Percentiles rank a stretch among this genome's conserved stretches.
These are phyloP conservation scores for Diaporthe citri DNA, from an alignment of 2,329 filamentous ascomycete genomes.

Conservation along the genomic window DNA sequence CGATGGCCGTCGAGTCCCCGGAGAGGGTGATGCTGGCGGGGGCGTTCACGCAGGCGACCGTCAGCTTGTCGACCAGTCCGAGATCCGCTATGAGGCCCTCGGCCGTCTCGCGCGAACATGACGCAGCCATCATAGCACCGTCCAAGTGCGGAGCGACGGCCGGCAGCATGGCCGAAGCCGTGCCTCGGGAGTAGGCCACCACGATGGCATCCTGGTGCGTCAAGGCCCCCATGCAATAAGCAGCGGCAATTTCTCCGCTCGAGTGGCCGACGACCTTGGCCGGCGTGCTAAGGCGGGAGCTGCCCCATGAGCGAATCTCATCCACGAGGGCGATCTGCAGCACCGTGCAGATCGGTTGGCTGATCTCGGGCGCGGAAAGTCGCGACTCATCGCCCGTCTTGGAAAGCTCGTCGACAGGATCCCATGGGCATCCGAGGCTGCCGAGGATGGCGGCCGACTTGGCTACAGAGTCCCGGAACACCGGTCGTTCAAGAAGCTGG, in stretches of 20 bases:
- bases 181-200: slow-evolving; percentile 37
- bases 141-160: slow-evolving; percentile 31
- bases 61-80: slow-evolving; percentile 8
- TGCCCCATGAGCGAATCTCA: slow-evolving; percentile 42
- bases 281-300: neutral
- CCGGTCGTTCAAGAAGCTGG: slow-evolving; percentile 43
- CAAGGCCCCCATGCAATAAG: slow-evolving; percentile 38
- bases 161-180: slow-evolving; percentile 30
- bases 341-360: slow-evolving; percentile 51
- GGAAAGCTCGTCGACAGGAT: slow-evolving; percentile 35
- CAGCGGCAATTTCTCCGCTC: slow-evolving; percentile 40
- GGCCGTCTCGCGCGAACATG: slow-evolving; percentile 32
- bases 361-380: slow-evolving; percentile 47
- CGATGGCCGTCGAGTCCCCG: slow-evolving; percentile 43
- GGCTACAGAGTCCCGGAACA: slow-evolving; percentile 34
- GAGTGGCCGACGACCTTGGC: slow-evolving; percentile 50
- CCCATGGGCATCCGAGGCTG: slow-evolving; percentile 36
- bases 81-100: slow-evolving; percentile 24
- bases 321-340: slow-evolving; percentile 49
- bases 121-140: slow-evolving; percentile 36
- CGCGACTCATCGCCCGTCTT: slow-evolving; percentile 33
- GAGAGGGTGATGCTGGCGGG: slow-evolving; percentile 52
- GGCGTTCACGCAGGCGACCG: slow-evolving; percentile 39
- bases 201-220: slow-evolving; percentile 36
- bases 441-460: slow-evolving; percentile 29